Percentiles rank a stretch among this genome's conserved stretches.
These are phyloP conservation scores for Chloranthus sessilifolius DNA, from an alignment of 164 flowering plant genomes.

Conservation along the genomic window DNA sequence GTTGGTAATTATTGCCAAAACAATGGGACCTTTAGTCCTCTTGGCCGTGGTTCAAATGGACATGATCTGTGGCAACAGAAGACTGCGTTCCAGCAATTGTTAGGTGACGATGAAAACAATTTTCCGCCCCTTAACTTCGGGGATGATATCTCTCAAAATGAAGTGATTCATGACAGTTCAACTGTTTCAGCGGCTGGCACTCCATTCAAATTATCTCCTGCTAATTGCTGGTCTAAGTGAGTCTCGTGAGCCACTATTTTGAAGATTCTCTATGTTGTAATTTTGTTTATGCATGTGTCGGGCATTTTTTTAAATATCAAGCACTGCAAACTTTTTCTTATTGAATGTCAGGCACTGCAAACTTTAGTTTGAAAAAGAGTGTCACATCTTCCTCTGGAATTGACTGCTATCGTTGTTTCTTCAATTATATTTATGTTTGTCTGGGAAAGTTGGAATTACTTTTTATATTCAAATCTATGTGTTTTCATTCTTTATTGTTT, in stretches of 20 bases:
- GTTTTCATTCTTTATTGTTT: too few relatives aligned
- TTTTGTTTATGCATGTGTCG: too few relatives aligned
- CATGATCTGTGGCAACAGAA: conserved; percentile 55
- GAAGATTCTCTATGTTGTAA: too few relatives aligned
- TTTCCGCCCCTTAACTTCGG: conserved; percentile 24
- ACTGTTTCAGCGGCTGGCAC: conserved; percentile 29
- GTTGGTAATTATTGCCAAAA: conserved; percentile 38
- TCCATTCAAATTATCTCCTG: conserved; percentile 42
- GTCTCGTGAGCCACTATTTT: conserved; percentile 15
- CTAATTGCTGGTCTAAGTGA: conserved; percentile 71
- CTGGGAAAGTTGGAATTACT: too few relatives aligned
- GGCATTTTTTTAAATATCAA: too few relatives aligned
- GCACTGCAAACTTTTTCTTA: too few relatives aligned
- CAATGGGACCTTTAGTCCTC: conserved; percentile 32
- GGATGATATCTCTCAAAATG: conserved; percentile 36
- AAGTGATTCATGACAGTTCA: conserved; percentile 40
- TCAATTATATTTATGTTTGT: too few relatives aligned
- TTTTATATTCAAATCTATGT: too few relatives aligned
- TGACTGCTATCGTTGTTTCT: too few relatives aligned
- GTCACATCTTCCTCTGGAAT: too few relatives aligned
- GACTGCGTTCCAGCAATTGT: conserved; percentile 35
- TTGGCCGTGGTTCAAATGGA: conserved; percentile 26
- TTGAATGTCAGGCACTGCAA: too few relatives aligned
- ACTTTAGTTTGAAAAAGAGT: too few relatives aligned
- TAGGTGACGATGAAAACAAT: conserved; percentile 31